phyloP scores from a whole-genome alignment of 2,329 filamentous ascomycete genomes.

The Endothia cerciana region DNA sequence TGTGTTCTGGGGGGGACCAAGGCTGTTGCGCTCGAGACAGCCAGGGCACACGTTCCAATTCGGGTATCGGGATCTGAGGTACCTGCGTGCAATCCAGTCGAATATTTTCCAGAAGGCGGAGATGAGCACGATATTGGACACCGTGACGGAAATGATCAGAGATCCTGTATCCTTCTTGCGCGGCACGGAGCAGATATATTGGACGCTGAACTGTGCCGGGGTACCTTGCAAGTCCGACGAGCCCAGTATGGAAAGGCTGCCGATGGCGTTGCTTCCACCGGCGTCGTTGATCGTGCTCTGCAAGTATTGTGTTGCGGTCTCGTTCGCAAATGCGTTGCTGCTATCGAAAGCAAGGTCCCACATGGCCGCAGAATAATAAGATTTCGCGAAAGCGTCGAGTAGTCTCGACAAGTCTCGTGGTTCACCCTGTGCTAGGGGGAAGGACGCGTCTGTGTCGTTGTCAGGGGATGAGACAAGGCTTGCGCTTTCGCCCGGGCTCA shows the following conservation, averaged over 20 bases:
- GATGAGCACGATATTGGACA: constrained; percentile 20
- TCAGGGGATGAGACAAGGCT: constrained; percentile 12
- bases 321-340: constrained; percentile 16
- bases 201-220: constrained; percentile 19
- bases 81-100: constrained; percentile 15
- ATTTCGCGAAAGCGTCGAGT: constrained; percentile 21
- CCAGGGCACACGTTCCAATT: constrained; percentile 19
- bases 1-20: not conserved
- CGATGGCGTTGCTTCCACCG: not conserved
- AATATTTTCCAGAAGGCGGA: constrained; percentile 27
- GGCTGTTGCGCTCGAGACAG: not conserved
- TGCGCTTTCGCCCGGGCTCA: constrained; percentile 16
- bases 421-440: constrained; percentile 14
- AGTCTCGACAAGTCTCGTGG: constrained; percentile 12
- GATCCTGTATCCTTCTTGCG: constrained; percentile 24
- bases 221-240: constrained; percentile 10
- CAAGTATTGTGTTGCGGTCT: constrained; percentile 2
- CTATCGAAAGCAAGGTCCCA: constrained; percentile 21
- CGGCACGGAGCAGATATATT: constrained; percentile 24
- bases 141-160: constrained; percentile 19
- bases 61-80: constrained; percentile 7
- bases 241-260: constrained; percentile 11
- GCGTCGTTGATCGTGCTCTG: constrained; percentile 11
- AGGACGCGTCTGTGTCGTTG: not conserved
- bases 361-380: constrained; percentile 24